Evolutionary conservation across 331 rosid genomes (phyloP), one percentile per base, ranked within the genome.

Genomic region (Cydonia oblonga): DNA sequence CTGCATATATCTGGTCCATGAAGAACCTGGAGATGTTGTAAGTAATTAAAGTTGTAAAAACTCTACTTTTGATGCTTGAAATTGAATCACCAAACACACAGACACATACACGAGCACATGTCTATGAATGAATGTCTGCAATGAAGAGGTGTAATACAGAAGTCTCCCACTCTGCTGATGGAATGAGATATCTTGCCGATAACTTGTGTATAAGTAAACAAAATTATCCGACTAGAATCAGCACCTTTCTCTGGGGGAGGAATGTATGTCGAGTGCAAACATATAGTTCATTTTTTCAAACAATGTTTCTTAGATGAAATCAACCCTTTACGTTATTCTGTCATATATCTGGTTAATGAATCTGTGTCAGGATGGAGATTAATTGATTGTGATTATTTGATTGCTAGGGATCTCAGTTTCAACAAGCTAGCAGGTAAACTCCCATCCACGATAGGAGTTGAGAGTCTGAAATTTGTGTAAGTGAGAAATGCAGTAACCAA

Each of bases 371-470:
- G n/a, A 64, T 49, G 44, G 28, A 52, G 51, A 56, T 53, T 53
- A 32, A 54, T 8, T 70, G 23, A 32, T 53, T 70, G 22, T 75
- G 67, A 18, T 53, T 70, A 52, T 80, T 22, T 49, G 52, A 63
- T 68, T 78, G 60, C 69, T 46, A 93, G 98, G 86, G 98, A 90
- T 81, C 80, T 90, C 76, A 90, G 96, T 86, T 93, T 90, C 73
- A 93, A 93, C 71, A 81, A 87, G 33, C 69, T 90, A 81, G 87
- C 78, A 15, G 98, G 98, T 76, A 79, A 86, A 82, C 76, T 93
- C 81, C 89, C 97, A 32, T 81, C 61, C 5, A 57, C 72, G 35
- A 5, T 16, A 58, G 81, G 28, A 42, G 74, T 63, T 24, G 78
- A 79, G 78, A 81, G 26, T 61, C 35, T 81, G 68, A 81, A 64